Percentiles rank a stretch among this genome's conserved stretches.
These are phyloP conservation scores for Zymoseptoria ardabiliae DNA, from an alignment of 2,329 filamentous ascomycete genomes.

Conservation along the genomic window DNA sequence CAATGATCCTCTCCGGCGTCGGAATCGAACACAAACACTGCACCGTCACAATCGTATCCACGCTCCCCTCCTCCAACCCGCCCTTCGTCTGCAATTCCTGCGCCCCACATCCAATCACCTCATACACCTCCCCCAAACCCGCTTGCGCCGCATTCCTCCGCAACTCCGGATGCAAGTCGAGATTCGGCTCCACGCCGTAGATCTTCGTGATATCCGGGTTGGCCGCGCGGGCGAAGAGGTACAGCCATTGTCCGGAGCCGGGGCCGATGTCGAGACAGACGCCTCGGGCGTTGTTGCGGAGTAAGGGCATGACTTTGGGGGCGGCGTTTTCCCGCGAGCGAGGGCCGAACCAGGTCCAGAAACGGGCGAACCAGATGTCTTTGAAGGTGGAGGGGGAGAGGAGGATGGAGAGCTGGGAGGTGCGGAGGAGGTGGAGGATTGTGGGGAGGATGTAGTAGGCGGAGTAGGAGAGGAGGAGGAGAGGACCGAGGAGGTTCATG, in stretches of 20 bases:
- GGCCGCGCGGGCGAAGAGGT: conserved; percentile 38
- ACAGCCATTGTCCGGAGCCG: conserved; percentile 54
- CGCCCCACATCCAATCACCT: conserved; percentile 56
- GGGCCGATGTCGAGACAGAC: conserved; percentile 57
- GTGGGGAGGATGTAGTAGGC: conserved; percentile 47
- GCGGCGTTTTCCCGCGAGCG: conserved; percentile 39
- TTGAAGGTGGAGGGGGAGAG: conserved; percentile 27
- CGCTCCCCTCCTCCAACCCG: conserved; percentile 44
- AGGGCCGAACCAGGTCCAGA: conserved; percentile 53
- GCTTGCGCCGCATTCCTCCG: conserved; percentile 42
- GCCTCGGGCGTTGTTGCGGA: conserved; percentile 44
- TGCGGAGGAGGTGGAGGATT: conserved; percentile 35
- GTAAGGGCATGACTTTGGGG: conserved; percentile 45
- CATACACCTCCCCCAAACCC: conserved; percentile 51
- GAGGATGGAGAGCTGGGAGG: conserved; percentile 21
- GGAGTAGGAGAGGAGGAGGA: conserved; percentile 45
- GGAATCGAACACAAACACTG: conserved; percentile 59
- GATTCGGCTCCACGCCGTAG: conserved; percentile 60
- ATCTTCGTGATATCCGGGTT: conserved; percentile 36
- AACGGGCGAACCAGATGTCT: conserved; percentile 51
- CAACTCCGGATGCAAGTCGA: conserved; percentile 45
- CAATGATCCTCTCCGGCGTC: conserved; percentile 49
- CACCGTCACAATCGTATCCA: conserved; percentile 54
- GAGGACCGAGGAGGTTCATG: conserved; percentile 27
- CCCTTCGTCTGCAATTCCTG: conserved; percentile 45